Evolutionary conservation across 495 filamentous ascomycete species (phyloP).

Genomic region (Xylaria grammica): DNA sequence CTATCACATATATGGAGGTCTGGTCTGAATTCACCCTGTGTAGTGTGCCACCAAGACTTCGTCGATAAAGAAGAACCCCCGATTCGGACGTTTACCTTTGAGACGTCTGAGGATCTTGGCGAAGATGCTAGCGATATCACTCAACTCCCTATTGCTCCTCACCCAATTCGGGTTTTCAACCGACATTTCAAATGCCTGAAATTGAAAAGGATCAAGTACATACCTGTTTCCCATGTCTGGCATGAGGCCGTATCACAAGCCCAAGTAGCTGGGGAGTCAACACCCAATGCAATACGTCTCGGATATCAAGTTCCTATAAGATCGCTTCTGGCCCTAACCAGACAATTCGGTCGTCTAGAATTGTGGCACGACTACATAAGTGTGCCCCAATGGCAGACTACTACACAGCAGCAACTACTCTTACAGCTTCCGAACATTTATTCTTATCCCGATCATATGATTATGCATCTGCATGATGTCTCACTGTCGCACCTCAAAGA

Average conservation of each 20-base stretch:
- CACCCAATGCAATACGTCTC: neutral
- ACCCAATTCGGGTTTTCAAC: conserved; percentile 4
- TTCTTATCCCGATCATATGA: neutral
- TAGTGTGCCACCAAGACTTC: neutral
- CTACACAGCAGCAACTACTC: conserved; percentile 3
- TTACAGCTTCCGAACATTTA: conserved; percentile 10
- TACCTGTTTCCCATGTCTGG: conserved; percentile 10
- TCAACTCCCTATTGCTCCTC: neutral
- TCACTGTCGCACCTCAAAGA: neutral
- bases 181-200: conserved; percentile 11
- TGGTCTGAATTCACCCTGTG: conserved; percentile 1
- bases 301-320: conserved; percentile 9
- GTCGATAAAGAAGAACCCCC: neutral
- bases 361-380: conserved; percentile 11
- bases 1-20: conserved; percentile 8
- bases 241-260: conserved; percentile 1
- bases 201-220: neutral
- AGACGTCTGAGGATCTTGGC: conserved; percentile 4
- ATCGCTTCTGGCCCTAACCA: conserved; percentile 1
- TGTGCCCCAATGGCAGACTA: conserved; percentile 1
- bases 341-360: neutral
- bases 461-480: conserved; percentile 9
- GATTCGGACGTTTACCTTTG: conserved; percentile 5
- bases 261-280: neutral
- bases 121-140: conserved; percentile 7